phyloP scores from a whole-genome alignment of 345 rosid genomes.

The Hibiscus syriacus region DNA sequence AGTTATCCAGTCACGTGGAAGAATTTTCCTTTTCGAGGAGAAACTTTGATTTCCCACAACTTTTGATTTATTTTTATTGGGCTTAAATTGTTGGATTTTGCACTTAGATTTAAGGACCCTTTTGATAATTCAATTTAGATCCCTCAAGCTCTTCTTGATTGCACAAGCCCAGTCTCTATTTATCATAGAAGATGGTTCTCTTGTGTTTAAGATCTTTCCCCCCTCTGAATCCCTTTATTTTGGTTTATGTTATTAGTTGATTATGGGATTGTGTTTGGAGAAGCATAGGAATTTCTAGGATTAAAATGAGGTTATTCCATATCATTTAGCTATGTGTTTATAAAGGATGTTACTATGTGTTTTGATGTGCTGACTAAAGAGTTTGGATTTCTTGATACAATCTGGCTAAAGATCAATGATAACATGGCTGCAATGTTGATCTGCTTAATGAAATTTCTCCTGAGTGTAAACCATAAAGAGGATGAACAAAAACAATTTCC shows the following conservation, averaged over 20 bases:
- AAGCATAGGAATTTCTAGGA: background rate
- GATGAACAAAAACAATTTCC: background rate
- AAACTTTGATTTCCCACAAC: background rate
- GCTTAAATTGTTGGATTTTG: background rate
- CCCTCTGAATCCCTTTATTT: slow-evolving; percentile 1
- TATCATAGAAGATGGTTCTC: background rate
- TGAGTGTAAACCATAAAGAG: background rate
- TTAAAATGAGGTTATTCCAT: background rate
- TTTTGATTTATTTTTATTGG: background rate
- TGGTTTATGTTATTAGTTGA: background rate
- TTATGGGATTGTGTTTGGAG: background rate
- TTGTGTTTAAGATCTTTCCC: background rate
- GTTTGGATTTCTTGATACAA: background rate
- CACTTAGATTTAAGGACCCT: background rate
- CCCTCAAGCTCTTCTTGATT: slow-evolving; percentile 7
- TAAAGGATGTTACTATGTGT: background rate
- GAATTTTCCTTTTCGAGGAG: background rate
- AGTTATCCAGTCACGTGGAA: background rate
- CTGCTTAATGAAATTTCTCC: background rate
- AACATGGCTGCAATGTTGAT: background rate
- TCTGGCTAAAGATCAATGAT: background rate
- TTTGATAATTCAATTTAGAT: slow-evolving; percentile 19
- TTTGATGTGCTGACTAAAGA: background rate
- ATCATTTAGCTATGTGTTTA: background rate
- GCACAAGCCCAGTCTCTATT: slow-evolving; percentile 1